Base-by-base conservation (phyloP, 345 rosid species). In the Eutrema japonicum region DNA sequence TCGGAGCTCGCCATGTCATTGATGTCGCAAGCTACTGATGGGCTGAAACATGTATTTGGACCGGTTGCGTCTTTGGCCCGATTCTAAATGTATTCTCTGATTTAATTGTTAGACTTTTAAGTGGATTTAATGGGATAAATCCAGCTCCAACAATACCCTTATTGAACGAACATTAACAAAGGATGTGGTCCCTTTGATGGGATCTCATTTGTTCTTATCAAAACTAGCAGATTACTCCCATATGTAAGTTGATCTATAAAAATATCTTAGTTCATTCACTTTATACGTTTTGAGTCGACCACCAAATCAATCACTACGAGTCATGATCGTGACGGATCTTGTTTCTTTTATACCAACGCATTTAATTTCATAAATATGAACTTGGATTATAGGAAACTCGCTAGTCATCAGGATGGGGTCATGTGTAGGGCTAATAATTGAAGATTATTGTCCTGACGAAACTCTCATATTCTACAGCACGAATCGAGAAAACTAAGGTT, bases 331-430 rank as follows among this genome's bases (percentile, higher is more conserved):
- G 73, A 55, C 45, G 27, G 51, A 12, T 51, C 55, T 14, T 36
- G 41, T 65, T 65, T 11, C 66, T 38, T 57, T 7, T 11, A 37
- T 46, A 14, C 66, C 71, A 8, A 27, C 50, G 59, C 12, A 64
- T 55, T 55, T 10, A 47, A 47, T 73, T 10, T 65, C 51, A 9
- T 55, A 14, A 14, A 29, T 29, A 37, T 7, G 43, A 65, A 18
- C 3, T 26, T 32, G 36, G 46, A 51, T 9, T 14, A 18, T 16
- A 35, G 12, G 35, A 47, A 47, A 33, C 43, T 47, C 8, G 22
- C 45, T 51, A n/a, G 45, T 50, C 61, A 61, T 50, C 61, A 61
- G 14, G 59, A 4, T 38, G 27, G 61, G 61, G 61, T 49, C 51
- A 49, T 40, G 30, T 56, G 29, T 57, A 46, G 4, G 16, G 48